Evolutionary conservation across 495 filamentous ascomycete species (phyloP).

Genomic region (Daldinia bambusicola): DNA sequence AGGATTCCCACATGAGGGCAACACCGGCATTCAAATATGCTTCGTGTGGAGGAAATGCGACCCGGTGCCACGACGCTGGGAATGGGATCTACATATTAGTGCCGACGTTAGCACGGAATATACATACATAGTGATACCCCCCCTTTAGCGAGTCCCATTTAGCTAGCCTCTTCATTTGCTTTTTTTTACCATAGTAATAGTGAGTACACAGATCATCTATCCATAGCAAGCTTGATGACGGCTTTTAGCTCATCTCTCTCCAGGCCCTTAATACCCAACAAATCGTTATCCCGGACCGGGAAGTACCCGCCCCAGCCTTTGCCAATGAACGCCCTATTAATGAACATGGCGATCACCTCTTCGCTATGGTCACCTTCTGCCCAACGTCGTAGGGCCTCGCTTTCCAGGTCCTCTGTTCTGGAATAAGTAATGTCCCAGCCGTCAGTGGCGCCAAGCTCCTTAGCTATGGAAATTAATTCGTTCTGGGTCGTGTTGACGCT

Average conservation of each 20-base stretch:
- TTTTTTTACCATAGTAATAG: background rate
- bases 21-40: slow-evolving; percentile 15
- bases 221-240: slow-evolving; percentile 39
- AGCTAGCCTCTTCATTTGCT: slow-evolving; percentile 26
- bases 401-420: slow-evolving; percentile 38
- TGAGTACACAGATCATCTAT: slow-evolving; percentile 22
- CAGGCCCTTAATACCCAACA: slow-evolving; percentile 40
- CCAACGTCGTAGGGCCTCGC: slow-evolving; percentile 36
- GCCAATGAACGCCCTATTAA: slow-evolving; percentile 42
- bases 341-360: slow-evolving; percentile 45
- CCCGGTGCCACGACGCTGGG: slow-evolving; percentile 33
- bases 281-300: slow-evolving; percentile 38
- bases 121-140: slow-evolving; percentile 17
- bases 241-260: slow-evolving; percentile 38
- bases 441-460: slow-evolving; percentile 38
- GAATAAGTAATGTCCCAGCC: slow-evolving; percentile 41
- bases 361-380: slow-evolving; percentile 44
- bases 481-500: slow-evolving; percentile 43
- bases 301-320: slow-evolving; percentile 45
- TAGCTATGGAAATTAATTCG: slow-evolving; percentile 40
- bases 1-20: slow-evolving; percentile 5
- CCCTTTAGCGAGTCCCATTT: background rate
- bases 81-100: slow-evolving; percentile 18
- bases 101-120: slow-evolving; percentile 3
- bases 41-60: slow-evolving; percentile 7